Percentiles rank a stretch among this genome's conserved stretches.
These are phyloP conservation scores for Calonectria fujianensis DNA, from an alignment of 2,329 filamentous ascomycete genomes.

Conservation along the genomic window DNA sequence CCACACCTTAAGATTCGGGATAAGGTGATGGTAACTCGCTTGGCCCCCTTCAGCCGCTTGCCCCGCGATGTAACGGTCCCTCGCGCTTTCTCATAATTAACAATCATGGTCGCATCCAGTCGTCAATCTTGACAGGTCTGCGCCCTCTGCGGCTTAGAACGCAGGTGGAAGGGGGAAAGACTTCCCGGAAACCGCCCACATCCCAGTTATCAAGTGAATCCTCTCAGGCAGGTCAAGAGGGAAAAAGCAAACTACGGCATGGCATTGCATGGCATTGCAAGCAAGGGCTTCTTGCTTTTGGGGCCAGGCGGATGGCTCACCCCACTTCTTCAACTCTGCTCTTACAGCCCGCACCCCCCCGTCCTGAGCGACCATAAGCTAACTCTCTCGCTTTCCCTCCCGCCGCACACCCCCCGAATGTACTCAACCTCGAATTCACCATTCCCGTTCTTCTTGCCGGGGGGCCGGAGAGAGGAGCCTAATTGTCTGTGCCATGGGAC, in stretches of 20 bases:
- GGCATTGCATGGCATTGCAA: constrained; percentile 17
- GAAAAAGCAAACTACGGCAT: constrained; percentile 13
- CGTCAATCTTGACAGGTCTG: constrained; percentile 10
- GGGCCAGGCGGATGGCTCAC: constrained; percentile 18
- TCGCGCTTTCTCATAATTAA: constrained; percentile 12
- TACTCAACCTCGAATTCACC: constrained; percentile 15
- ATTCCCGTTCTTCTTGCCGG: constrained; percentile 29
- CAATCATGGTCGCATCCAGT: constrained; percentile 8
- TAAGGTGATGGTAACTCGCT: constrained; percentile 31
- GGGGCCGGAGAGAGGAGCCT: background rate
- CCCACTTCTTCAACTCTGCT: constrained; percentile 20
- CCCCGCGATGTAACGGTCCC: constrained; percentile 34
- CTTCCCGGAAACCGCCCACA: constrained; percentile 21
- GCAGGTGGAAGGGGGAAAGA: background rate
- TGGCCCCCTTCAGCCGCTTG: constrained; percentile 33
- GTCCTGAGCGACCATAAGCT: constrained; percentile 6
- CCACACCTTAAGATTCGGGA: constrained; percentile 29
- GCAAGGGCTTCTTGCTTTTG: constrained; percentile 11
- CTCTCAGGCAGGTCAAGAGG: constrained; percentile 12
- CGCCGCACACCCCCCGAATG: background rate
- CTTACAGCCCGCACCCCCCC: constrained; percentile 7
- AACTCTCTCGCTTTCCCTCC: background rate
- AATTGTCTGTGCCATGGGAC: constrained; percentile 16
- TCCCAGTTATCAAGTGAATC: constrained; percentile 16
- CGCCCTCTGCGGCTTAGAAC: background rate